Evolutionary conservation across 345 rosid species (phyloP), one percentile per base, ranked within the genome.

Genomic region (Bruguiera gymnorhiza): DNA sequence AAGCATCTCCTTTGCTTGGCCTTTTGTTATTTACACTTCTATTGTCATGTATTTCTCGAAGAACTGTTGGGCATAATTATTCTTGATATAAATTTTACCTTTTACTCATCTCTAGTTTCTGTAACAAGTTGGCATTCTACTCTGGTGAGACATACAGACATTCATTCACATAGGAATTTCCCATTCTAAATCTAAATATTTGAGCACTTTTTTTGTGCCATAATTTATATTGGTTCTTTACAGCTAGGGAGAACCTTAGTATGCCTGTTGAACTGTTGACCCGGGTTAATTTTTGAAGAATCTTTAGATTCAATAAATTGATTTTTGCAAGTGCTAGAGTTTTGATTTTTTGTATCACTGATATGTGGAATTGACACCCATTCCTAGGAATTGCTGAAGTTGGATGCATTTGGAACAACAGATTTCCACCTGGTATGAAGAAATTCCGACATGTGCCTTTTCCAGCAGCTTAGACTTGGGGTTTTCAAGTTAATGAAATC

Each of bases 341-440:
- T 23, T 19, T 30, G 18, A 56, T 76, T 68, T 51, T 18, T 60
- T 68, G 60, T 55, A 6, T 34, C 65, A 31, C 65, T 78, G 50
- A 66, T 27, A 6, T 29, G 11, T 34, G 48, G 36, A 20, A 53
- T 4, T 76, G 70, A 65, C 32, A 27, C 31, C 31, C 71, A 8
- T 71, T 60, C 66, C 46, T 88, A 94, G 98, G 88, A 79, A 70
- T 77, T 91, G 81, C 86, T 91, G 3, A 77, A 70, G 81, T 76
- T 91, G 72, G 93, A 84, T 71, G 97, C 95, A 75, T 85, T 78
- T 65, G 89, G 90, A 62, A 81, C 89, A 60, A 78, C 70, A 20
- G 85, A 86, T 79, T 83, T 91, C 73, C 76, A 85, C 74, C 65
- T 94, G 97, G 97, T 94, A 87, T 43, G 84, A 60, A 69, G 46